Conservation (phyloP, 495 filamentous ascomycete species). For the Peziza echinospora region DNA sequence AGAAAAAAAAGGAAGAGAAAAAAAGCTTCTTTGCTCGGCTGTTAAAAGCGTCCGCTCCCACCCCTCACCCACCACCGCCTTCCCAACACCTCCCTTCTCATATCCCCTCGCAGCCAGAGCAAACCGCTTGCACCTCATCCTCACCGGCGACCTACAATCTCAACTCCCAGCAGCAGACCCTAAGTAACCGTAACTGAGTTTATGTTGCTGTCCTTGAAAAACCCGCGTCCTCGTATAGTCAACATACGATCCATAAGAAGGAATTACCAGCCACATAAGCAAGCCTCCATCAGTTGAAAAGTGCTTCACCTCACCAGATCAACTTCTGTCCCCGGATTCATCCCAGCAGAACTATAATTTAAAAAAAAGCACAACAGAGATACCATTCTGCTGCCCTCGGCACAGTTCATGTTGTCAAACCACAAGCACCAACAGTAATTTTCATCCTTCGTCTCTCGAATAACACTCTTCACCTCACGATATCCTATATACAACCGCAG, state of each 20-base stretch:
- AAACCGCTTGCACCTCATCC: no score
- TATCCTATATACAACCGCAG: conserved; percentile 28
- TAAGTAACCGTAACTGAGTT: background rate
- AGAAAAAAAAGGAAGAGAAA: no score
- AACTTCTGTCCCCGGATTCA: background rate
- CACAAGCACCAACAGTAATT: background rate
- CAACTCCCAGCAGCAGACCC: no score
- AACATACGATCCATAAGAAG: background rate
- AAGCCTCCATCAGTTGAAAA: background rate
- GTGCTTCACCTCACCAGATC: no score
- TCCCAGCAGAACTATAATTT: background rate
- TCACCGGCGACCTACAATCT: no score
- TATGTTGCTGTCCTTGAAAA: background rate
- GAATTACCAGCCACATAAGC: background rate
- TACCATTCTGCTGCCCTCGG: background rate
- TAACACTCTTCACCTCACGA: background rate
- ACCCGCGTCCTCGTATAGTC: background rate
- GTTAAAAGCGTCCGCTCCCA: no score
- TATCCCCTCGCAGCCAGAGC: no score
- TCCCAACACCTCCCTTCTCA: no score
- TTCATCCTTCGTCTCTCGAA: no score
- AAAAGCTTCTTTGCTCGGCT: no score
- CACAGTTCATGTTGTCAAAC: background rate
- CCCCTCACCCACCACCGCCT: no score
- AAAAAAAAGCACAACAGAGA: no score